Base-by-base conservation (phyloP, 192 early-diverging fungal genomes). In the Backusella psychrophila region DNA sequence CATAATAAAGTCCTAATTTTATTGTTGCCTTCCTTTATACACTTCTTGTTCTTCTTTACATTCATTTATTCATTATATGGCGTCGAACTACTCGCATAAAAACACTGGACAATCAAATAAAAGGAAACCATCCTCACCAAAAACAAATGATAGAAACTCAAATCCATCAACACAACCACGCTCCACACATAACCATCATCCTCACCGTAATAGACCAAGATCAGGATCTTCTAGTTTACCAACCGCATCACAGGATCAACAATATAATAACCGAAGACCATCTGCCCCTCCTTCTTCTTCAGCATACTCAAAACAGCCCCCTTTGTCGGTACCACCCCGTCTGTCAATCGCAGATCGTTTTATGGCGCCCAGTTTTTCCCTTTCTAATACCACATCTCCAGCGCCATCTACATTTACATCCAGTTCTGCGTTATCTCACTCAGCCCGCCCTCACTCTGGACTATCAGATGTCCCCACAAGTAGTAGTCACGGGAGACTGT, bases 291-390 rank as follows among this genome's bases (percentile, higher is more conserved):
- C 46, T 49, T 6, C 46, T n/a, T 44, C 42, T 44, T n/a, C 19
- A 49, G 17, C 15, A 44, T 44, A 49, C 21, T 1, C 56, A 63
- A 63, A 63, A 29, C 56, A 63, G 23, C 56, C 56, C 23, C 56
- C 70, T 31, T 19, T 29, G 11, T 42, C 70, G 9, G 23, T 29
- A 19, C 23, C 21, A 44, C 70, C 70, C 21, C 38, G 42, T 21
- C 44, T 72, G 44, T 72, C 70, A 26, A 72, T 72, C 31, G 70
- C 70, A 17, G 70, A 72, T 26, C 70, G 70, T 26, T 72, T 72
- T 0, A 72, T 72, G 70, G 17, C 31, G 8, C 70, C 70, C 21
- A 41, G 35, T 9, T 31, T 75, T 41, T 29, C 56, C 56, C 56
- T 14, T 63, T 63, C 26, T 44, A 26, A 38, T 75, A n/a, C 15